Percentiles rank a stretch among this genome's conserved stretches.
These are phyloP conservation scores for Jamesozyma hellenica DNA, from an alignment of 805 yeast genomes.

Conservation along the genomic window DNA sequence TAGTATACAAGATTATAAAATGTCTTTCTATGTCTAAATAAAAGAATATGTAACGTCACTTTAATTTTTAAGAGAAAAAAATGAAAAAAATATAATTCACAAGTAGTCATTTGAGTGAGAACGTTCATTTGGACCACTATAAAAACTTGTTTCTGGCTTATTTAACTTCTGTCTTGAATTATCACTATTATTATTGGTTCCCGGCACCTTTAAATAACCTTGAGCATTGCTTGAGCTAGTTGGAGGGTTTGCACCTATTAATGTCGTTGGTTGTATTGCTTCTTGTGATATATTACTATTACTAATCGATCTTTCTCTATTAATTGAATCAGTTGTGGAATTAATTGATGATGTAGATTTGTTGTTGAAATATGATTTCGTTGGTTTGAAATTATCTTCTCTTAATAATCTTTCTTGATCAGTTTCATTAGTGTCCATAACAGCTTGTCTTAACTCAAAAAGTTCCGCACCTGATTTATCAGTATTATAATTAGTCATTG, in stretches of 20 bases:
- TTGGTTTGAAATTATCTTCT: slow-evolving; percentile 11
- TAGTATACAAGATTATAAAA: too few relatives aligned
- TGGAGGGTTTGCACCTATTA: too few relatives aligned
- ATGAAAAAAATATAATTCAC: not conserved
- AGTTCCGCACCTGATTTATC: slow-evolving; percentile 25
- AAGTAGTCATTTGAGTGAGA: slow-evolving; percentile 12
- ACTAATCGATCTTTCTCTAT: slow-evolving; percentile 1
- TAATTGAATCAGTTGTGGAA: not conserved
- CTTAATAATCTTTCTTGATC: slow-evolving; percentile 21
- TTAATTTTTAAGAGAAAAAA: too few relatives aligned
- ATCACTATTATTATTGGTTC: slow-evolving; percentile 5
- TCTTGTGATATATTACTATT: slow-evolving; percentile 4
- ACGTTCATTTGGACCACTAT: slow-evolving; percentile 9
- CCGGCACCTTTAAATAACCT: slow-evolving; percentile 10
- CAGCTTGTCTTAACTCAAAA: slow-evolving; percentile 30
- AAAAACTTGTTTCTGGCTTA: slow-evolving; percentile 28
- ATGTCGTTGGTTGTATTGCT: slow-evolving; percentile 22
- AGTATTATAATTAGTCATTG: slow-evolving; percentile 13
- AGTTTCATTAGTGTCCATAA: slow-evolving; percentile 29
- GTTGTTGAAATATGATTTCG: not conserved
- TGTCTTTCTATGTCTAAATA: too few relatives aligned
- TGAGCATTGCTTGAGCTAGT: too few relatives aligned
- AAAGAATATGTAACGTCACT: too few relatives aligned
- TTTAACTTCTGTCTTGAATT: slow-evolving; percentile 7
- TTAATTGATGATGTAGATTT: not conserved